Conservation (phyloP, 2,329 filamentous ascomycete species). For the Teratosphaeria gauchensis region DNA sequence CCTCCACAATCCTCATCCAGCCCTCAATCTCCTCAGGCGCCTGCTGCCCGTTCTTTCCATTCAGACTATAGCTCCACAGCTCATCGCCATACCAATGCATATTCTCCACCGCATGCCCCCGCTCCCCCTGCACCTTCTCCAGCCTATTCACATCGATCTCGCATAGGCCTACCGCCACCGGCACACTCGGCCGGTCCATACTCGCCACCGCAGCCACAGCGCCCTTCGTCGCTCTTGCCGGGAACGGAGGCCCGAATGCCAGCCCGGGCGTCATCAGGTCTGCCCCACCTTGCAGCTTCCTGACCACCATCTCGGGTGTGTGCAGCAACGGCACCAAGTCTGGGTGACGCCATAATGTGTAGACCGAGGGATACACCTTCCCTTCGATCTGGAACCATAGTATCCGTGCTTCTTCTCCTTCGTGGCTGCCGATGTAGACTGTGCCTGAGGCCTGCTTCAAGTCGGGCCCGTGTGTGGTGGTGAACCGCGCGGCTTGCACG, state of each 20-base stretch:
- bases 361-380: conserved; percentile 46
- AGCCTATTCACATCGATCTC: conserved; percentile 52
- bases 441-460: conserved; percentile 53
- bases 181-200: conserved; percentile 49
- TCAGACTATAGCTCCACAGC: conserved; percentile 54
- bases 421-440: conserved; percentile 52
- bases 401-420: conserved; percentile 48
- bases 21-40: conserved; percentile 46
- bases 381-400: conserved; percentile 57
- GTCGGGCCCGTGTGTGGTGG: conserved; percentile 54
- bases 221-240: conserved; percentile 47
- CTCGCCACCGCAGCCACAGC: conserved; percentile 55
- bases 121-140: conserved; percentile 47
- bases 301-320: conserved; percentile 51
- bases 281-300: conserved; percentile 54
- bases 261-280: conserved; percentile 62
- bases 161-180: conserved; percentile 55
- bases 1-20: conserved; percentile 33
- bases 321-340: conserved; percentile 53
- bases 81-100: conserved; percentile 62
- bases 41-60: conserved; percentile 42
- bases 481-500: conserved; percentile 53
- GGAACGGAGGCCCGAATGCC: conserved; percentile 55
- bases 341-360: conserved; percentile 57
- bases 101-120: conserved; percentile 55